phyloP scores from a whole-genome alignment of 2,329 filamentous ascomycete species.

The Verticillium longisporum region DNA sequence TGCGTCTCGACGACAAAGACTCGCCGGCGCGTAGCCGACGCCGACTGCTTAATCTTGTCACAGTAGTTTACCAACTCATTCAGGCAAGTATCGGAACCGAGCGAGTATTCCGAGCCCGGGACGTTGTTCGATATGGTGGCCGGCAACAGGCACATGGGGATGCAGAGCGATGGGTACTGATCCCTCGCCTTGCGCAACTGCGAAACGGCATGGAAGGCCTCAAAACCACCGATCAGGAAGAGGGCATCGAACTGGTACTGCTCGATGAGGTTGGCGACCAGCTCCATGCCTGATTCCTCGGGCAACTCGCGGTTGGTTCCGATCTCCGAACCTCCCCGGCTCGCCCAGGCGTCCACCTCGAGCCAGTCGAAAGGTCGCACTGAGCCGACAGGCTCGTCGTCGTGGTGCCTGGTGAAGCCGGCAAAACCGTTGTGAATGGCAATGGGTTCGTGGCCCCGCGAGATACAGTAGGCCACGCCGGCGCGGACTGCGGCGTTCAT shows the following conservation, averaged over 20 bases:
- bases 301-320: conserved; percentile 94
- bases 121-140: conserved; percentile 99
- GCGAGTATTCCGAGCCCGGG: conserved; percentile 91
- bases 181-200: conserved; percentile 77
- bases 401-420: conserved; percentile 85
- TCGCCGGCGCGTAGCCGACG: conserved; percentile 83
- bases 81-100: conserved; percentile 92
- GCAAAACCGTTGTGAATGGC: conserved; percentile 97
- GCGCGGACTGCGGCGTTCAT: conserved; percentile 97
- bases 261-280: conserved; percentile 75
- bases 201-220: conserved; percentile 88
- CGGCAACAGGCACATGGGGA: conserved; percentile 84
- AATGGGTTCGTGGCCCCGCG: conserved; percentile 84
- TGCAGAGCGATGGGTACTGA: conserved; percentile 78
- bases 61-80: conserved; percentile 94
- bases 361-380: conserved; percentile 87
- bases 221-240: conserved; percentile 90
- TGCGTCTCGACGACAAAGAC: conserved; percentile 99
- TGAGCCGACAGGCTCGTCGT: conserved; percentile 70
- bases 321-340: conserved; percentile 94
- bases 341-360: conserved; percentile 91
- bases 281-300: conserved; percentile 74
- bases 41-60: conserved; percentile 95
- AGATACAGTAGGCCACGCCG: conserved; percentile 86
- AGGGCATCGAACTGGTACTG: conserved; percentile 85